Evolutionary conservation across 768 basidiomycete species (phyloP).

Genomic region (Kwoniella sp.): DNA sequence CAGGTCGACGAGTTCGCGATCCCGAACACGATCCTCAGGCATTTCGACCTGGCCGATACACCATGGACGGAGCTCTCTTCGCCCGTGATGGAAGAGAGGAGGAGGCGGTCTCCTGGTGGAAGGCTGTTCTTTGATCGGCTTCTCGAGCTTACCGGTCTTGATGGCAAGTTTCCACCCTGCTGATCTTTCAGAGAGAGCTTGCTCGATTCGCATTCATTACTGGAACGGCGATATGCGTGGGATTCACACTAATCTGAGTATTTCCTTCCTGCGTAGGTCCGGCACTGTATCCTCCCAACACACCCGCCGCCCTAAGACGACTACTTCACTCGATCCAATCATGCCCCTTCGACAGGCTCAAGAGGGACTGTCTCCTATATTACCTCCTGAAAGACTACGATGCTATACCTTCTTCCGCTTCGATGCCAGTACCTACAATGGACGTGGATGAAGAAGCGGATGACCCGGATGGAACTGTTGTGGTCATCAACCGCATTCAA

Average conservation of each 20-base stretch:
- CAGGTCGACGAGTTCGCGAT: slow-evolving; percentile 38
- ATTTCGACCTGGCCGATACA: slow-evolving; percentile 42
- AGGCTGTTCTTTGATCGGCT: slow-evolving; percentile 43
- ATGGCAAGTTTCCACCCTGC: slow-evolving; percentile 27
- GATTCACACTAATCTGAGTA: no score
- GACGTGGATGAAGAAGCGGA: slow-evolving; percentile 26
- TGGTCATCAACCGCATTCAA: neutral
- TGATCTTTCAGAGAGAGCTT: no score
- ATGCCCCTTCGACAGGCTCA: slow-evolving; percentile 38
- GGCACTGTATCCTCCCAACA: slow-evolving; percentile 41
- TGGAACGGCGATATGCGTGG: no score
- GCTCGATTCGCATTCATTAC: no score
- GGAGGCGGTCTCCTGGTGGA: slow-evolving; percentile 27
- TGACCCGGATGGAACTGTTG: neutral
- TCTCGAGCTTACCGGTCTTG: slow-evolving; percentile 33
- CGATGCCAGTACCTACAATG: slow-evolving; percentile 1
- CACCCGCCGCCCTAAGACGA: slow-evolving; percentile 35
- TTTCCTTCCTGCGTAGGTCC: no score
- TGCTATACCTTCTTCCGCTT: neutral
- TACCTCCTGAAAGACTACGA: slow-evolving; percentile 44
- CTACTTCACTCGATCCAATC: slow-evolving; percentile 37
- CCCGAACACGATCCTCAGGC: slow-evolving; percentile 37
- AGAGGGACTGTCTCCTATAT: slow-evolving; percentile 48
- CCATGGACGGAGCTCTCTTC: slow-evolving; percentile 28
- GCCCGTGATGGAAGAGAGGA: slow-evolving; percentile 15